A percentile compares a stretch with the other conserved stretches of the same genome.
These are phyloP conservation scores for Cryptococcus sp. DNA, from an alignment of 1,284 basidiomycete genomes.

Conservation along the genomic window DNA sequence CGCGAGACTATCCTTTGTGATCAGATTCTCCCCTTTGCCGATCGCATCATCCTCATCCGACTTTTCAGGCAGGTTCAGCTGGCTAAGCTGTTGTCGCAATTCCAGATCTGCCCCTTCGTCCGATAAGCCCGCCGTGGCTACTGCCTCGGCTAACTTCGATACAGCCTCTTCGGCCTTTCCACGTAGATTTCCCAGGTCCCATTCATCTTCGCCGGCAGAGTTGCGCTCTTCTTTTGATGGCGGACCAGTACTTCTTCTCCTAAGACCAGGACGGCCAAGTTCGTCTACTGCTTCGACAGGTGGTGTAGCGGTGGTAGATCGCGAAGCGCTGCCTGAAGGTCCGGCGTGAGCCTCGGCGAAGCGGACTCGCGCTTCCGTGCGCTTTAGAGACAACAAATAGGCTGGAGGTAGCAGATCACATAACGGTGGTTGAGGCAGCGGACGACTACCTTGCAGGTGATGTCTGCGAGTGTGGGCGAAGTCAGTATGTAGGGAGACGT, in stretches of 20 bases:
- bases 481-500: background rate
- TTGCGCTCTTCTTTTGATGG: constrained; percentile 24
- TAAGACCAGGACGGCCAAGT: constrained; percentile 24
- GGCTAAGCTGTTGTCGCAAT: constrained; percentile 34
- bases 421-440: constrained; percentile 48
- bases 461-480: constrained; percentile 25
- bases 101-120: constrained; percentile 19
- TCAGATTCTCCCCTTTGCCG: constrained; percentile 3
- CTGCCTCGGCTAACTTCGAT: constrained; percentile 25
- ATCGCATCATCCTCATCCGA: constrained; percentile 1
- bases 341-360: constrained; percentile 46
- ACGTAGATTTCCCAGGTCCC: constrained; percentile 28
- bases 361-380: constrained; percentile 49
- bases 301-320: background rate
- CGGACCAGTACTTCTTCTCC: constrained; percentile 33
- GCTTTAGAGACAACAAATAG: constrained; percentile 47
- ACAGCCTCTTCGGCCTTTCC: constrained; percentile 36
- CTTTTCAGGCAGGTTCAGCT: constrained; percentile 32
- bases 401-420: constrained; percentile 45
- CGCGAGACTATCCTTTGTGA: background rate
- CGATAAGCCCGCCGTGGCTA: constrained; percentile 9
- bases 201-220: constrained; percentile 23
- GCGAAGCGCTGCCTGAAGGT: constrained; percentile 27
- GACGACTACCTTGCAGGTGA: constrained; percentile 45
- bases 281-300: constrained; percentile 2